Percentiles rank a stretch among this genome's conserved stretches.
Conservation (phyloP, 768 basidiomycete genomes). For the Hericium erinaceus region DNA sequence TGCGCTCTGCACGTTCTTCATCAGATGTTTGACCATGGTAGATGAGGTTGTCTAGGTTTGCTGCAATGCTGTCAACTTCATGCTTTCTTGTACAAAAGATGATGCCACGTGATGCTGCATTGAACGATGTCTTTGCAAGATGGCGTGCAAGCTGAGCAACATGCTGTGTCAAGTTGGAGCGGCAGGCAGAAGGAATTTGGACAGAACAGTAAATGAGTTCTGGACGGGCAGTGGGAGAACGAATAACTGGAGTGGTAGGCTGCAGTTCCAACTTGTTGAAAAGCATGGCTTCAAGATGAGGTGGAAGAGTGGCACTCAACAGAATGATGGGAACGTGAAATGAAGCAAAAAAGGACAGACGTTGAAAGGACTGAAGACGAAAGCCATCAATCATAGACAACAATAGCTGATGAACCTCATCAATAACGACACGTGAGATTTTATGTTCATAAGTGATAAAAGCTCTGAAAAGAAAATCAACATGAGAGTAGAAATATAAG, state of each 20-base stretch:
- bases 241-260: not conserved
- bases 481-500: not conserved
- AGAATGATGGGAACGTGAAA: not conserved
- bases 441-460: not conserved
- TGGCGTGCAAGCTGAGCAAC: not conserved
- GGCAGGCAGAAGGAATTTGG: not conserved
- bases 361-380: not conserved
- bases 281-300: not conserved
- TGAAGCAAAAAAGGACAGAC: not conserved
- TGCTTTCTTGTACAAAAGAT: not conserved
- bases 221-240: not conserved
- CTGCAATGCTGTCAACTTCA: not conserved
- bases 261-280: not conserved
- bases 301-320: not conserved
- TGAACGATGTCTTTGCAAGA: not conserved
- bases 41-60: not conserved
- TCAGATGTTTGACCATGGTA: not conserved
- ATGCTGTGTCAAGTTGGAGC: not conserved
- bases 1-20: too few relatives aligned
- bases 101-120: not conserved
- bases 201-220: not conserved
- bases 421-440: not conserved
- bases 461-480: not conserved
- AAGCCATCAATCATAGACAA: not conserved
- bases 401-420: not conserved